Base-by-base conservation (phyloP, 1,284 basidiomycete genomes). In the Bondarzewia mesenterica region DNA sequence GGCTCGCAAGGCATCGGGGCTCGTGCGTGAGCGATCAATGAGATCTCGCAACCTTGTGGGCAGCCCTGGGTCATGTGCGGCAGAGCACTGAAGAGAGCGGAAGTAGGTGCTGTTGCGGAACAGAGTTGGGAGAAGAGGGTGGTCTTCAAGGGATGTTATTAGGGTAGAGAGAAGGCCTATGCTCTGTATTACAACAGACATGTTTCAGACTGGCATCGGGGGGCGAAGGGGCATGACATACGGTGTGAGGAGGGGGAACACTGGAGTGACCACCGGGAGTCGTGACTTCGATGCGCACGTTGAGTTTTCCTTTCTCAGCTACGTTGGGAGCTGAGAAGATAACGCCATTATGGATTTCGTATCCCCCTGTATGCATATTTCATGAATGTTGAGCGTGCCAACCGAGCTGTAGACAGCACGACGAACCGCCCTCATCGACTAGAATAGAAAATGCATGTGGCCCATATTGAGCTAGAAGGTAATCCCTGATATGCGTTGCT, bases 211-310 rank as follows among this genome's bases (percentile, higher is more conserved):
- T n/a, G n/a, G n/a, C n/a, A n/a, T n/a, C n/a, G n/a, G 15, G 46
- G 40, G 14, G 25, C n/a, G 26, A 14, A 27, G 29, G 7, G 16
- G 18, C 15, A n/a, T 18, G n/a, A 49, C 65, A 47, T 54, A 78
- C 77, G 3, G 77, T 79, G 54, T 79, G 77, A 27, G 63, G 52
- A 26, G 80, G 80, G 15, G 83, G 82, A 7, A 72, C 66, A 44
- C 78, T 82, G 4, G 80, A 82, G 60, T 87, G 85, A 0, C 86
- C 85, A 8, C 85, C 85, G 2, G 73, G 70, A 2, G 80, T 75
- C 16, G 69, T 58, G 15, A 84, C 74, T 15, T 71, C 65, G 37
- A 85, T 61, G 22, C 70, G 69, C 22, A 80, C 69, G 53, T 84
- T 75, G 37, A 80, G 52, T 55, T 78, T 77, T 0, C 84, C 85